These are phyloP conservation scores for Neonectria ditissima DNA, from an alignment of 2,329 filamentous ascomycete genomes.

Conservation along the genomic window DNA sequence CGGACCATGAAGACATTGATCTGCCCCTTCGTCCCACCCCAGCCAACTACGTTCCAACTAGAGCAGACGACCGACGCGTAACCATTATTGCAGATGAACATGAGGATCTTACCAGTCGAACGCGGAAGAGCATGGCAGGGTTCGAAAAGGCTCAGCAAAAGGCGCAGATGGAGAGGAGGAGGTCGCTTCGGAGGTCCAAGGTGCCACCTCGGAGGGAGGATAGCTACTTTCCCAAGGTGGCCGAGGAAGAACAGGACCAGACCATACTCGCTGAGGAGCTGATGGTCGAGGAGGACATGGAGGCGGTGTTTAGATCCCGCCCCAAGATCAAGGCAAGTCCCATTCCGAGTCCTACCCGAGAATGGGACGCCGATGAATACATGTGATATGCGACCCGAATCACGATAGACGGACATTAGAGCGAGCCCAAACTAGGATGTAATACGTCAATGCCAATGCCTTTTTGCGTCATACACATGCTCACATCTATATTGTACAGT, in stretches of 20 bases:
- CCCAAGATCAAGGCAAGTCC: constrained; percentile 86
- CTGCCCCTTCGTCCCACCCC: constrained; percentile 34
- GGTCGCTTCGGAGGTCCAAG: constrained; percentile 62
- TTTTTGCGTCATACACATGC: constrained; percentile 38
- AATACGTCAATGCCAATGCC: constrained; percentile 4
- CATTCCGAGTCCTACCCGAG: constrained; percentile 60
- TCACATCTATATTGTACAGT: constrained; percentile 44
- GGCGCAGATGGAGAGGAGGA: constrained; percentile 67
- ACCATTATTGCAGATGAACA: constrained; percentile 45
- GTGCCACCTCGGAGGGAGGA: constrained; percentile 54
- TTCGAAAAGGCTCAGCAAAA: constrained; percentile 71
- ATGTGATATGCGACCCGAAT: constrained; percentile 39
- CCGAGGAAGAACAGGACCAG: constrained; percentile 58
- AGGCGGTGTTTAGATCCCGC: constrained; percentile 85
- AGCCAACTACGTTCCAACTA: constrained; percentile 11
- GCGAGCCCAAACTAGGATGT: constrained; percentile 1
- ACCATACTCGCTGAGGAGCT: constrained; percentile 74
- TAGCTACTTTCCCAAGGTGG: constrained; percentile 60
- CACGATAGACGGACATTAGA: constrained; percentile 18
- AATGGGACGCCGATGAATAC: constrained; percentile 46
- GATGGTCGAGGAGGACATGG: constrained; percentile 79
- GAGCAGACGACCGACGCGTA: constrained; percentile 36
- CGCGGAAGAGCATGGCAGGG: constrained; percentile 70
- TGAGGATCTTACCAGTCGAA: constrained; percentile 68
- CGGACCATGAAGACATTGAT: constrained; percentile 48